A percentile compares a stretch with the other conserved stretches of the same genome.
Conservation (phyloP, 805 yeast species). For the Ogataea chonburiensis region DNA sequence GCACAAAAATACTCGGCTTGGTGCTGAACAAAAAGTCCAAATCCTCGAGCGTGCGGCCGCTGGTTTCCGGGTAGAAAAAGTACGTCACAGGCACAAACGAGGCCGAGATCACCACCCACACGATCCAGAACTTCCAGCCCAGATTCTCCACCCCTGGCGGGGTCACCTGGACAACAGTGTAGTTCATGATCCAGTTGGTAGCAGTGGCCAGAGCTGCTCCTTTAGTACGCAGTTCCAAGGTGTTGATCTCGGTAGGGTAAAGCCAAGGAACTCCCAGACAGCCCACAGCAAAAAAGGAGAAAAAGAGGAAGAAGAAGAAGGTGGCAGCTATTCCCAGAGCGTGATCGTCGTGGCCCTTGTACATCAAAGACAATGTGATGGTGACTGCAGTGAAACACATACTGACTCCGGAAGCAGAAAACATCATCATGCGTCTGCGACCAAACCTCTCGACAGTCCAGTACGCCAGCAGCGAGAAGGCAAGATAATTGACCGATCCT, state of each 20-base stretch:
- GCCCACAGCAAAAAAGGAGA: slow-evolving; percentile 35
- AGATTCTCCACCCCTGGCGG: slow-evolving; percentile 16
- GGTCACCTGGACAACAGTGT: slow-evolving; percentile 16
- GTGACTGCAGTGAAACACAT: slow-evolving; percentile 42
- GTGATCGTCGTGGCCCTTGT: slow-evolving; percentile 23
- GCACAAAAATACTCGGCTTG: slow-evolving; percentile 10
- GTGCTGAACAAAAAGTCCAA: slow-evolving; percentile 21
- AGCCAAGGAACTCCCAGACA: slow-evolving; percentile 28
- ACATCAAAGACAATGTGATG: slow-evolving; percentile 29
- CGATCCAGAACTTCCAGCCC: slow-evolving; percentile 18
- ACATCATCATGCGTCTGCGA: slow-evolving; percentile 40
- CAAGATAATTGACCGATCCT: slow-evolving; percentile 24
- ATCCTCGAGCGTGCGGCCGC: slow-evolving; percentile 46
- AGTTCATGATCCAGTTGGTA: slow-evolving; percentile 32
- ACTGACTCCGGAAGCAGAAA: slow-evolving; percentile 39
- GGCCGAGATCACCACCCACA: slow-evolving; percentile 18
- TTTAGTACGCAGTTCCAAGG: slow-evolving; percentile 28
- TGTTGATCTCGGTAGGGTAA: slow-evolving; percentile 27
- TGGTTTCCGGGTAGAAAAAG: slow-evolving; percentile 46
- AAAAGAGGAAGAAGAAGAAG: slow-evolving; percentile 38
- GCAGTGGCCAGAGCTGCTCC: slow-evolving; percentile 27
- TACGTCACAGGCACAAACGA: slow-evolving; percentile 18
- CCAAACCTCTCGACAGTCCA: slow-evolving; percentile 38
- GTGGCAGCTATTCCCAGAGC: slow-evolving; percentile 34
- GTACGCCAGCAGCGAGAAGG: slow-evolving; percentile 28